Conservation (phyloP, 306 rosid genomes). For the Nissolia schottii region DNA sequence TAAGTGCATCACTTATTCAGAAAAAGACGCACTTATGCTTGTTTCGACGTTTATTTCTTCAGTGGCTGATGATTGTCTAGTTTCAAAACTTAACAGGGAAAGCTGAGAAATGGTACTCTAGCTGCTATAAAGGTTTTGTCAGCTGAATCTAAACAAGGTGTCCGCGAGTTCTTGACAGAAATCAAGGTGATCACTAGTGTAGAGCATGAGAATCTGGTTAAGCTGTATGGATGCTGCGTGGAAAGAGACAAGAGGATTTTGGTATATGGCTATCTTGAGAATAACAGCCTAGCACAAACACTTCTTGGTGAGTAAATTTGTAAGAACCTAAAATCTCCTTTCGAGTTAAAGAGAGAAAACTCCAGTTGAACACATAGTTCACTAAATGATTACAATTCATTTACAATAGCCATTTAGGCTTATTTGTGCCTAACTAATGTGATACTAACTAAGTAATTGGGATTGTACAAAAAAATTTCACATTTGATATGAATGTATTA, state of each 20-base stretch:
- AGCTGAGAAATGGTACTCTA: conserved; percentile 47
- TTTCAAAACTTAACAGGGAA: conserved; percentile 41
- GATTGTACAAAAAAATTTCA: no score
- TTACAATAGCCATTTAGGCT: no score
- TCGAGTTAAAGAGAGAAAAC: no score
- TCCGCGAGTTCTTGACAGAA: conserved; percentile 63
- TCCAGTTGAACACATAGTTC: no score
- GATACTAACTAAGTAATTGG: no score
- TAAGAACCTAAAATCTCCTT: no score
- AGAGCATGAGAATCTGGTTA: conserved; percentile 67
- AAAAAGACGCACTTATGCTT: neutral
- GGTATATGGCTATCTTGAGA: conserved; percentile 76
- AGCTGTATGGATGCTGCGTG: conserved; percentile 63
- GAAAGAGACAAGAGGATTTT: conserved; percentile 60
- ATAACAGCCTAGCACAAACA: conserved; percentile 64
- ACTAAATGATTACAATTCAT: no score
- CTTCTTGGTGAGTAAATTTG: conserved; percentile 45
- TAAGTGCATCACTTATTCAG: neutral
- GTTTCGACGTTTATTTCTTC: neutral
- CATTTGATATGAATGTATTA: no score
- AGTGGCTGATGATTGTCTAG: neutral
- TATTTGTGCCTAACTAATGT: no score
- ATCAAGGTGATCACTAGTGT: conserved; percentile 56
- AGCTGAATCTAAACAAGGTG: conserved; percentile 62
- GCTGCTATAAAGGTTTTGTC: conserved; percentile 74